Evolutionary conservation across 768 basidiomycete genomes (phyloP).

Genomic region (Psilocybe cubensis): DNA sequence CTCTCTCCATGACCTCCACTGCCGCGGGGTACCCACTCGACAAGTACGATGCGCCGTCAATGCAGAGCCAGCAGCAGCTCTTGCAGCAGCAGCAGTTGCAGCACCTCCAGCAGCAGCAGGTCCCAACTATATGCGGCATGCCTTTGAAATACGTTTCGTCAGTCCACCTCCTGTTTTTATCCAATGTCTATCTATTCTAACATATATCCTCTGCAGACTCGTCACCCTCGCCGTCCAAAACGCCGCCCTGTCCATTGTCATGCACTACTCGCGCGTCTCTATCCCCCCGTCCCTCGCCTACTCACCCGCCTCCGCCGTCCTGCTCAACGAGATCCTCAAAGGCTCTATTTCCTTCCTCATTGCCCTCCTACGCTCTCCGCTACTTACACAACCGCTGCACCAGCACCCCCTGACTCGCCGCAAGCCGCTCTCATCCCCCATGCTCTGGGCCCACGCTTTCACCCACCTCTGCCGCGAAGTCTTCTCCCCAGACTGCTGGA

Average conservation of each 20-base stretch:
- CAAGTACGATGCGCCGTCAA: conserved; percentile 22
- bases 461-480: conserved; percentile 67
- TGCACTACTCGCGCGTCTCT: conserved; percentile 97
- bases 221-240: conserved; percentile 94
- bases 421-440: conserved; percentile 41
- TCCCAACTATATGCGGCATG: conserved; percentile 67
- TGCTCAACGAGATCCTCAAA: conserved; percentile 94
- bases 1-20: neutral
- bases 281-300: conserved; percentile 79
- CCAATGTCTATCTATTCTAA: neutral
- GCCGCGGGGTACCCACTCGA: conserved; percentile 40
- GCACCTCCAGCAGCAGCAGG: conserved; percentile 31
- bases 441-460: conserved; percentile 53
- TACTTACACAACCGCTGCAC: conserved; percentile 40
- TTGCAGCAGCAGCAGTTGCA: conserved; percentile 30
- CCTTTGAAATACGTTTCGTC: conserved; percentile 84
- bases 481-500: conserved; percentile 96
- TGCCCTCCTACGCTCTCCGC: conserved; percentile 59
- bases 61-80: conserved; percentile 27
- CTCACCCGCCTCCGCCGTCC: conserved; percentile 92
- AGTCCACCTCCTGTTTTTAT: conserved; percentile 27
- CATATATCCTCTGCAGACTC: conserved; percentile 44
- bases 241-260: conserved; percentile 92
- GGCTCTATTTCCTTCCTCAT: conserved; percentile 90
- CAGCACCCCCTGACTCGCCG: conserved; percentile 39